Conservation (phyloP, 73 alveolate genomes). For the Uronychia setigera region DNA sequence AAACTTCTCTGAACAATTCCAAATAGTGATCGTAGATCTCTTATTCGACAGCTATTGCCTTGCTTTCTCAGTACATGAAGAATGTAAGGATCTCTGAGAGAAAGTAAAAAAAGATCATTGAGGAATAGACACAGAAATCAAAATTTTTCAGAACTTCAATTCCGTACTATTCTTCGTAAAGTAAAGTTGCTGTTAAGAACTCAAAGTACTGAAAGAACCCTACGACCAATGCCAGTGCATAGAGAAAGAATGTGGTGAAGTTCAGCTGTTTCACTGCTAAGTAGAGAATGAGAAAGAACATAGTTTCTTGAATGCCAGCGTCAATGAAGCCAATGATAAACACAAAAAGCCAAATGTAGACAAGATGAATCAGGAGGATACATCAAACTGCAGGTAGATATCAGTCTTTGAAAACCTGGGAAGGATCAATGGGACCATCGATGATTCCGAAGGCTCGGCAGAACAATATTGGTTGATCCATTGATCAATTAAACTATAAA, state of each 20-base stretch:
- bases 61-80: not conserved
- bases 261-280: not conserved
- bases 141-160: not conserved
- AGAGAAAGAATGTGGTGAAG: not conserved
- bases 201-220: not conserved
- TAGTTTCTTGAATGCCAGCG: not conserved
- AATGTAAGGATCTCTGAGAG: not conserved
- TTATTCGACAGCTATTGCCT: not conserved
- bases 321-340: not conserved
- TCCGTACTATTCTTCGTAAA: not conserved
- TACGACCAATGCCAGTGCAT: not conserved
- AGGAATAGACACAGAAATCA: not conserved
- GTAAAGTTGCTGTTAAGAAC: not conserved
- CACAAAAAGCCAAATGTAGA: not conserved
- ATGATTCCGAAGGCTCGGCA: not conserved
- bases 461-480: not conserved
- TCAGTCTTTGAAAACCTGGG: not conserved
- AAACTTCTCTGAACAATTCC: not conserved
- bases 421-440: not conserved
- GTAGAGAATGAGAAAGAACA: not conserved
- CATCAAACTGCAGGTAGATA: not conserved
- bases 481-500: too few relatives aligned
- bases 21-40: not conserved
- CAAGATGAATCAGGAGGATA: not conserved
- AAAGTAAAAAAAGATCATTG: not conserved